Base-by-base conservation (phyloP, 2,329 filamentous ascomycete species). In the Nothopassalora personata region DNA sequence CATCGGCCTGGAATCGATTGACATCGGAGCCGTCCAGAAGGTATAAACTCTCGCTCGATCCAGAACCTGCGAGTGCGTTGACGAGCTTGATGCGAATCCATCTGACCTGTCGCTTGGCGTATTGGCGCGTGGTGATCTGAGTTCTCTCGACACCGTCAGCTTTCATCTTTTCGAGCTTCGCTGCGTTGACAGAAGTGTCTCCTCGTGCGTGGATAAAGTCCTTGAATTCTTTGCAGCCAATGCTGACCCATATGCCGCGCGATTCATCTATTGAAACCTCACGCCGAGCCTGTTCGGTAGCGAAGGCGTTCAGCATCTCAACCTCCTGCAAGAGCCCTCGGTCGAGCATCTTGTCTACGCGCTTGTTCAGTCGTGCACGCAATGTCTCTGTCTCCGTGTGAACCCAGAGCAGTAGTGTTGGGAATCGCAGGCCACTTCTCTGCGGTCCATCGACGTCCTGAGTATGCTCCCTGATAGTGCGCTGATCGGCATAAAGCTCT, bases 211-310 rank as follows among this genome's bases (percentile, higher is more conserved):
- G 45, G 23, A 92, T 76, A 68, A 91, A 96, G 0, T 84, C 80
- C 58, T 89, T 82, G 70, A 97, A 88, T 70, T 99, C 91, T 72
- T 95, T 97, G 75, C 91, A 97, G 0, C 94, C 94, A 62, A 99
- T 99, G 1, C 92, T 94, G 55, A 96, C 89, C 91, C 93, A 99
- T 47, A 99, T 95, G 0, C 94, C 95, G 55, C 86, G 85, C 1
- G 84, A 89, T 64, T 85, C 81, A 69, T 97, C 91, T 1, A 94
- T 75, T 0, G 73, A 64, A 1, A 79, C 73, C 0, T 85, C 87
- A 4, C 51, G 19, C 4, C 50, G 23, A 1, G 76, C 68, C 0
- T 76, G 70, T 51, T 77, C 71, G 15, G 75, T 67, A 1, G 82
- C 73, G 60, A 82, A 81, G 1, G 74, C 70, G 11, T 77, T 76